Evolutionary conservation across 2,329 filamentous ascomycete genomes (phyloP), one percentile per base, ranked within the genome.

Genomic region (Hypoxylon sp.): DNA sequence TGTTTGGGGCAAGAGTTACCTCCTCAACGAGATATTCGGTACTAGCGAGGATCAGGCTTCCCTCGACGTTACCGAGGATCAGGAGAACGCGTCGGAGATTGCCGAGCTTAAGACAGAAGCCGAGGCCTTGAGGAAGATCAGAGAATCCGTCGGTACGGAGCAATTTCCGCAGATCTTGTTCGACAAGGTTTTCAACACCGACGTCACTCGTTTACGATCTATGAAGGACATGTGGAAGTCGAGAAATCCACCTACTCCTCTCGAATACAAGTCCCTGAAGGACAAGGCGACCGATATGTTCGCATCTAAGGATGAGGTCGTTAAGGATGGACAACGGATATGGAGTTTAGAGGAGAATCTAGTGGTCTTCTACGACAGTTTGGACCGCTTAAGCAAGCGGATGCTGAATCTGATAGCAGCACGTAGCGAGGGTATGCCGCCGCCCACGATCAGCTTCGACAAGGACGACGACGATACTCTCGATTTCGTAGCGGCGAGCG

Each of bases 211-310:
- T 13, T 74, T 99, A 53, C 83, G 88, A 35, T 90, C 88, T 11
- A 96, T 97, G 85, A 89, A 95, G 70, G 94, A 96, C 62, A 96
- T 98, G 92, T 99, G 95, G 95, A 96, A 92, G 75, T 87, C 85
- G 3, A 85, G 92, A 64, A 85, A 85, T 60, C 81, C 88, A 1
- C 95, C 94, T 0, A 82, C 89, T 67, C 78, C 91, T 6, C 80
- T 98, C 10, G 81, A 88, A 33, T 96, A 90, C 72, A 82, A 88
- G 10, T 73, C 77, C 0, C 72, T 94, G 1, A 75, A 84, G 42
- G 70, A 80, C 17, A 79, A 86, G 48, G 80, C 84, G 2, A 70
- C 77, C 2, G 72, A 75, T 4, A 78, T 76, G 1, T 74, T 85
- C 7, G 79, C 81, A 11, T 69, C 76, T 2, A 83, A 81, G 45